Base-by-base conservation (phyloP, 1,139 yeast genomes). In the Scheffersomyces parashehatae region DNA sequence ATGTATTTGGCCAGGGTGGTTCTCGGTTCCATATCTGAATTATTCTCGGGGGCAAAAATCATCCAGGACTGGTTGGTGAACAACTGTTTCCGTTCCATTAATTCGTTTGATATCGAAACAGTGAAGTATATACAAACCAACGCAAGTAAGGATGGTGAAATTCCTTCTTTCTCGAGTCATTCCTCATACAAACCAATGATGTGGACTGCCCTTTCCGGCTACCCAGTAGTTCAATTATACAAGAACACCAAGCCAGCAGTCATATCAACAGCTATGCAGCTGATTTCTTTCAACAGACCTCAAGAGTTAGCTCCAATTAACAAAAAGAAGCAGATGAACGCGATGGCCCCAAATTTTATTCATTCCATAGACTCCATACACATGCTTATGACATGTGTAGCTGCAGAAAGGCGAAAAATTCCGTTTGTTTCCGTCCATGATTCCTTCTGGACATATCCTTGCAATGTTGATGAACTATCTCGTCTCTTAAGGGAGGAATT, bases 291-390 rank as follows among this genome's bases (percentile, higher is more conserved):
- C 20, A 48, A 46, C 4, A 50, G 49, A 15, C 59, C 60, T 4
- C 42, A 52, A 1, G 43, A 46, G 15, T 26, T 51, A 3, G 56
- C 67, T 0, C 61, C 64, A 1, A 56, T 72, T 29, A 64, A 70
- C 48, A 40, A 48, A n/a, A 40, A 49, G 32, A 70, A 65, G 44
- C 77, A 72, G 46, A 32, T 62, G 39, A 67, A 66, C 48, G 77
- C 67, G 3, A 59, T 74, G 6, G 76, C 79, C 0, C 78, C 79
- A 2, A 74, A 74, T 47, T 74, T 68, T 48, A 68, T 74, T 39
- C 79, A 74, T 51, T 72, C 77, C 3, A 46, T 73, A 11, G 79
- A 73, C 48, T 65, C 78, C 0, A 55, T 65, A 1, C 79, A 73
- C 49, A 59, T 73, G 64, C 49, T 62, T 29, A 63, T 72, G 68